These are phyloP conservation scores for Rhazya stricta DNA, from an alignment of 257 asterid species.

Conservation along the genomic window DNA sequence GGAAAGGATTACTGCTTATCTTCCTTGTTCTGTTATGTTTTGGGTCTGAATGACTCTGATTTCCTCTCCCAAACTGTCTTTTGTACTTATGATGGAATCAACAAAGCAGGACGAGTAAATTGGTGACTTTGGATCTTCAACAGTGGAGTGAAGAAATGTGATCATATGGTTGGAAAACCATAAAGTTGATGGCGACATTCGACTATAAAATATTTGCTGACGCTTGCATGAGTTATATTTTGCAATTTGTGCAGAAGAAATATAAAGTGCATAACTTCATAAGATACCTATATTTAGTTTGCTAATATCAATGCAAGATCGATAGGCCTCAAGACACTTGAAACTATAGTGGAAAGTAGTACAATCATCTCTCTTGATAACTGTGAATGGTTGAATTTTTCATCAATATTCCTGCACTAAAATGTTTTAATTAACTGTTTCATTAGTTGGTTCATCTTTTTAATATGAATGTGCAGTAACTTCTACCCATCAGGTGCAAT, in stretches of 20 bases:
- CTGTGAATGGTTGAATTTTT: background rate
- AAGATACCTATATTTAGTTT: background rate
- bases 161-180: background rate
- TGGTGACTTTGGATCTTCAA: background rate
- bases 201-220: background rate
- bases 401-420: background rate
- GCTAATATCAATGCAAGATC: background rate
- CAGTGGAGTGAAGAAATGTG: background rate
- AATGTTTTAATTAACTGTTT: background rate
- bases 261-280: background rate
- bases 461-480: background rate
- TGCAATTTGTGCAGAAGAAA: background rate
- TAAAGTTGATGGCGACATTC: background rate
- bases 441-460: background rate
- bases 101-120: background rate
- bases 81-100: background rate
- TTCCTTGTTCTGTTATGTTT: background rate
- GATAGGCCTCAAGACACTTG: background rate
- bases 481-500: background rate
- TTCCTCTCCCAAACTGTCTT: background rate
- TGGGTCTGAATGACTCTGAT: background rate
- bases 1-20: too few relatives aligned
- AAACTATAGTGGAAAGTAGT: background rate
- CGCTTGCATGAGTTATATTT: background rate
- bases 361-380: background rate